phyloP scores from a whole-genome alignment of 176 grass and related monocot genomes.

The Aegilops speltoides region DNA sequence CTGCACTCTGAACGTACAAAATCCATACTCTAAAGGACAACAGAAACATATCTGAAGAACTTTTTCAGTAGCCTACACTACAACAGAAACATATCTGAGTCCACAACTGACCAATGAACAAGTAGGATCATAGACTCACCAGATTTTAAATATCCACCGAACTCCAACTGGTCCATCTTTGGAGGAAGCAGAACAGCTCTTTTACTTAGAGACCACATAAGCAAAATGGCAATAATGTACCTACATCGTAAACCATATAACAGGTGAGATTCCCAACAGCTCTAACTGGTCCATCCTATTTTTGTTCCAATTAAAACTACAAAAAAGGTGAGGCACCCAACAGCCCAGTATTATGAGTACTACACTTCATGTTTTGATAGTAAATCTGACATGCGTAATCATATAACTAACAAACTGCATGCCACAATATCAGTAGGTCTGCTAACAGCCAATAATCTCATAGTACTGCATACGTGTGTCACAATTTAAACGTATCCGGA shows the following conservation, averaged over 20 bases:
- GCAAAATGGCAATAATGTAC: conserved; percentile 74
- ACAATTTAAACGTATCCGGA: not conserved
- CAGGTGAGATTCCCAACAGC: not conserved
- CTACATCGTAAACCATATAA: conserved; percentile 30
- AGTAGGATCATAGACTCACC: conserved; percentile 41
- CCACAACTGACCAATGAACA: conserved; percentile 1
- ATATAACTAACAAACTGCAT: conserved; percentile 8
- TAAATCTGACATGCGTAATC: not conserved
- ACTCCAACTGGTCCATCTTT: conserved; percentile 73
- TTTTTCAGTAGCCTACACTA: not conserved
- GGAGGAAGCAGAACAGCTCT: conserved; percentile 83
- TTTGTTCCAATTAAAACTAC: not conserved
- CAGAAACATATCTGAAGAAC: not conserved
- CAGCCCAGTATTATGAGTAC: not conserved
- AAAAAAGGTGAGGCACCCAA: not conserved
- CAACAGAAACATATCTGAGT: not conserved
- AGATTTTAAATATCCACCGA: conserved; percentile 90
- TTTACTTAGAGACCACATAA: conserved; percentile 81
- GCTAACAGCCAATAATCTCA: conserved; percentile 14
- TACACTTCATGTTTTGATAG: not conserved
- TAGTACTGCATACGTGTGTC: not conserved
- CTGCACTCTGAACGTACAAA: conserved; percentile 19
- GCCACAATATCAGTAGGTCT: not conserved
- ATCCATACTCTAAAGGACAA: conserved; percentile 6
- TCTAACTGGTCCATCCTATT: too few species aligned